A percentile compares a stretch with the other conserved stretches of the same genome.
Conservation (phyloP, 805 yeast species). For the Cyberlindnera sargentensis region DNA sequence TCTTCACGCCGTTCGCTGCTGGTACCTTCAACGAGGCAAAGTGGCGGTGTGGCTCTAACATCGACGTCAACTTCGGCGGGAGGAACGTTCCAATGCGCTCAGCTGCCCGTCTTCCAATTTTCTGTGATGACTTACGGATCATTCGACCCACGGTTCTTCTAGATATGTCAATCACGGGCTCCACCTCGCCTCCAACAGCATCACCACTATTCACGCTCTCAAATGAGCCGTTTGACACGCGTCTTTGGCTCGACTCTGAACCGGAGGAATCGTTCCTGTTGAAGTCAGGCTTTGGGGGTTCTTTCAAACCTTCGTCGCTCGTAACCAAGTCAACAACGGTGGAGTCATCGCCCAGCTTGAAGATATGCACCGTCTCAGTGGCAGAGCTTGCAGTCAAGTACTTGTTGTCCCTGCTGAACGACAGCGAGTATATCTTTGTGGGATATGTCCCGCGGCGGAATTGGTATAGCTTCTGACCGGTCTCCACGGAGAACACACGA, state of each 20-base stretch:
- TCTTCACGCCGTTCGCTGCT: constrained; percentile 35
- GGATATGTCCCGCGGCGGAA: constrained; percentile 81
- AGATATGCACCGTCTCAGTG: constrained; percentile 89
- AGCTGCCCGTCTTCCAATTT: constrained; percentile 72
- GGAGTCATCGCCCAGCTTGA: constrained; percentile 46
- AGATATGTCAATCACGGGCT: constrained; percentile 65
- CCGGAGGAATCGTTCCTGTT: constrained; percentile 18
- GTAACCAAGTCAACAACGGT: neutral
- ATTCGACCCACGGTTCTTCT: constrained; percentile 69
- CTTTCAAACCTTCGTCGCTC: neutral
- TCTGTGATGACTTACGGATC: constrained; percentile 72
- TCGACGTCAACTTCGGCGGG: constrained; percentile 73
- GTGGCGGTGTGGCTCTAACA: constrained; percentile 84
- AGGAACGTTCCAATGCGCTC: constrained; percentile 84
- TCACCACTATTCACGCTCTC: constrained; percentile 20
- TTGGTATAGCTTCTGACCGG: constrained; percentile 58
- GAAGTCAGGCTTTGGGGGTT: constrained; percentile 9
- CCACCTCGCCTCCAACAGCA: constrained; percentile 23
- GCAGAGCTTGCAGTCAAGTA: constrained; percentile 80
- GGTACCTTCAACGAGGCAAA: constrained; percentile 84
- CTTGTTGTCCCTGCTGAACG: constrained; percentile 64
- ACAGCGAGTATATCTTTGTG: constrained; percentile 68
- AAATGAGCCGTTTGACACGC: constrained; percentile 21
- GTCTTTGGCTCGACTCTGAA: constrained; percentile 15
- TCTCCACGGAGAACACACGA: constrained; percentile 56